phyloP scores from a whole-genome alignment of 2,329 filamentous ascomycete species.

The Penicillium sp. region DNA sequence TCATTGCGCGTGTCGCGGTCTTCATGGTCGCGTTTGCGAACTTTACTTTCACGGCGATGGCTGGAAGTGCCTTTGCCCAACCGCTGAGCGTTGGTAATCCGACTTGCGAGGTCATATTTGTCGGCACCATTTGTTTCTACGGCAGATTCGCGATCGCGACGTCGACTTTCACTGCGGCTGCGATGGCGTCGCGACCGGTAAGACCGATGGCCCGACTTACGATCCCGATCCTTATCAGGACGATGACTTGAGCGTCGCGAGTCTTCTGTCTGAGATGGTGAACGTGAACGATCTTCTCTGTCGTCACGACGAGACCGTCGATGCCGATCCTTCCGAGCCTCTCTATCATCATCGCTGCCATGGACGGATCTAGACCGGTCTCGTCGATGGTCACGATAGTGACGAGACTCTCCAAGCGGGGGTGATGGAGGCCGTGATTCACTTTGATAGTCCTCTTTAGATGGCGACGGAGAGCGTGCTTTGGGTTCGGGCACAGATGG shows the following conservation, averaged over 20 bases:
- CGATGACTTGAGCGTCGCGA: constrained; percentile 57
- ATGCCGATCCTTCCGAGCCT: constrained; percentile 18
- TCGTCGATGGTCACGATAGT: constrained; percentile 36
- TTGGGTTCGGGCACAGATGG: constrained; percentile 26
- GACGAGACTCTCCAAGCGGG: constrained; percentile 14
- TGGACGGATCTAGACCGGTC: constrained; percentile 45
- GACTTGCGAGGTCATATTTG: constrained; percentile 24
- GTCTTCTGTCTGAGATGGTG: constrained; percentile 62
- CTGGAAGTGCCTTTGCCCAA: constrained; percentile 21
- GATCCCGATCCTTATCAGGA: constrained; percentile 58
- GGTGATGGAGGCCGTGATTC: constrained; percentile 30
- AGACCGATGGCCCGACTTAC: constrained; percentile 22
- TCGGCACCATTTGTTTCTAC: constrained; percentile 21
- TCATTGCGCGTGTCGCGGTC: constrained; percentile 23
- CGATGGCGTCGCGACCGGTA: constrained; percentile 45
- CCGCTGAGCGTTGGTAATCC: constrained; percentile 24
- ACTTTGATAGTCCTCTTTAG: constrained; percentile 26
- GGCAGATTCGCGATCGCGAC: constrained; percentile 33
- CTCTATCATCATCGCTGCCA: constrained; percentile 26
- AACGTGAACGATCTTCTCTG: constrained; percentile 52
- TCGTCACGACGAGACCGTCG: constrained; percentile 27
- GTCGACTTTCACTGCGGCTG: constrained; percentile 29
- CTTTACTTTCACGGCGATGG: constrained; percentile 26
- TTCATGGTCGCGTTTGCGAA: constrained; percentile 21
- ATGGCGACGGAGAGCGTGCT: constrained; percentile 29